Evolutionary conservation across 1,284 basidiomycete genomes (phyloP).

Genomic region (Ustilago lituana): DNA sequence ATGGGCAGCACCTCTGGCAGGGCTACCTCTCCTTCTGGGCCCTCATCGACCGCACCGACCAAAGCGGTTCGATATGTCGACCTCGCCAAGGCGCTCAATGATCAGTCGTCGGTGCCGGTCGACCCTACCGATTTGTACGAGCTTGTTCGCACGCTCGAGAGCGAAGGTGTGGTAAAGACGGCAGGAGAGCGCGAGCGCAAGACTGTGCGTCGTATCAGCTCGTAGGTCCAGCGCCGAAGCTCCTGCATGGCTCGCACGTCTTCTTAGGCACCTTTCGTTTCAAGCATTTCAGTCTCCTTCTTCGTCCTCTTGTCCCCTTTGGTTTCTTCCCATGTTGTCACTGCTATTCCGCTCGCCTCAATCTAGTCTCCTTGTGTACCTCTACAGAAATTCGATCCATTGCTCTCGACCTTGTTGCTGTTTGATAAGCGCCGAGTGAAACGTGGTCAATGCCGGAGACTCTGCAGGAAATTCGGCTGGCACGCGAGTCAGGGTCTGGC

Average conservation of each 20-base stretch:
- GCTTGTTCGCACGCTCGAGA: slow-evolving; percentile 56
- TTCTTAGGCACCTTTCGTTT: too few species aligned
- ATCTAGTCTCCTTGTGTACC: slow-evolving; percentile 6
- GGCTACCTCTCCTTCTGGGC: slow-evolving; percentile 33
- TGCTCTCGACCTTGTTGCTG: not conserved
- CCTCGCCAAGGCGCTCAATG: slow-evolving; percentile 55
- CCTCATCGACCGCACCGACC: slow-evolving; percentile 35
- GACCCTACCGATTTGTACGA: slow-evolving; percentile 61
- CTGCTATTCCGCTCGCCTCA: not conserved
- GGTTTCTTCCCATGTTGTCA: slow-evolving; percentile 9
- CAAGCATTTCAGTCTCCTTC: not conserved
- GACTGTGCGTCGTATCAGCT: slow-evolving; percentile 58
- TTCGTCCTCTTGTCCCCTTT: not conserved
- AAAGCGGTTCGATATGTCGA: slow-evolving; percentile 61
- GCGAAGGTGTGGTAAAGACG: slow-evolving; percentile 58
- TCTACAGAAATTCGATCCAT: slow-evolving; percentile 3
- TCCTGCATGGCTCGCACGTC: too few species aligned
- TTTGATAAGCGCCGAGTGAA: not conserved
- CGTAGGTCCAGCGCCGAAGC: slow-evolving; percentile 2
- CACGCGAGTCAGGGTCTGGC: slow-evolving; percentile 6
- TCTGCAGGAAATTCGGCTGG: not conserved
- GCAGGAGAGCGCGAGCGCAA: slow-evolving; percentile 62
- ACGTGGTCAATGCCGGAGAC: too few species aligned
- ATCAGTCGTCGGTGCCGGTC: slow-evolving; percentile 60
- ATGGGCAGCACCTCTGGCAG: slow-evolving; percentile 45